A percentile compares a stretch with the other conserved stretches of the same genome.
Conservation (phyloP, 2,329 filamentous ascomycete species). For the Epichloe scottii region DNA sequence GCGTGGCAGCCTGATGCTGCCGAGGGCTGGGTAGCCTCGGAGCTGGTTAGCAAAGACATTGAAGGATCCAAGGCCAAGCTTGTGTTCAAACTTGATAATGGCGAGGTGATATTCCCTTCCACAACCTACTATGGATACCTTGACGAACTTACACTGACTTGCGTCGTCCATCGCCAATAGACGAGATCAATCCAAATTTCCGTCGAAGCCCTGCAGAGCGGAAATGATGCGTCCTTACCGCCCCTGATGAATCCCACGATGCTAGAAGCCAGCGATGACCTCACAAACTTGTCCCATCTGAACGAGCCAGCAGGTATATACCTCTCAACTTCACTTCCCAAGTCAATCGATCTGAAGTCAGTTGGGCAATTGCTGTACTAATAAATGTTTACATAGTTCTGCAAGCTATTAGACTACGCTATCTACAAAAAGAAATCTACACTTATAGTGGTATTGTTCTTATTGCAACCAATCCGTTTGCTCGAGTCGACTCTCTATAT, state of each 20-base stretch:
- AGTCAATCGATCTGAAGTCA: neutral
- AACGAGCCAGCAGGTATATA: slow-evolving; percentile 87
- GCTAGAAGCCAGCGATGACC: slow-evolving; percentile 95
- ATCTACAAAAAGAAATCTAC: slow-evolving; percentile 98
- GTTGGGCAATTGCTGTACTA: neutral
- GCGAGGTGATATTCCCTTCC: slow-evolving; percentile 52
- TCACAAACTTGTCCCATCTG: slow-evolving; percentile 93
- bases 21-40: slow-evolving; percentile 95
- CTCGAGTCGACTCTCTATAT: slow-evolving; percentile 92
- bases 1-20: slow-evolving; percentile 95
- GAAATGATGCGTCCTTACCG: slow-evolving; percentile 66
- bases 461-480: slow-evolving; percentile 97
- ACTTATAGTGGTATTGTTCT: slow-evolving; percentile 98
- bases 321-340: neutral
- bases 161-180: slow-evolving; percentile 30
- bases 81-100: slow-evolving; percentile 82
- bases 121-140: neutral
- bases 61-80: slow-evolving; percentile 80
- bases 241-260: slow-evolving; percentile 97
- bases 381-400: slow-evolving; percentile 48
- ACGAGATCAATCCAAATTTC: slow-evolving; percentile 70
- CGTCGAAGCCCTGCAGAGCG: slow-evolving; percentile 60
- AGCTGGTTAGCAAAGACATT: slow-evolving; percentile 74
- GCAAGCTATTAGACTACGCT: slow-evolving; percentile 93
- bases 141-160: neutral